Evolutionary conservation across 495 filamentous ascomycete species (phyloP).

Genomic region (Sphaerosporella brunnea): DNA sequence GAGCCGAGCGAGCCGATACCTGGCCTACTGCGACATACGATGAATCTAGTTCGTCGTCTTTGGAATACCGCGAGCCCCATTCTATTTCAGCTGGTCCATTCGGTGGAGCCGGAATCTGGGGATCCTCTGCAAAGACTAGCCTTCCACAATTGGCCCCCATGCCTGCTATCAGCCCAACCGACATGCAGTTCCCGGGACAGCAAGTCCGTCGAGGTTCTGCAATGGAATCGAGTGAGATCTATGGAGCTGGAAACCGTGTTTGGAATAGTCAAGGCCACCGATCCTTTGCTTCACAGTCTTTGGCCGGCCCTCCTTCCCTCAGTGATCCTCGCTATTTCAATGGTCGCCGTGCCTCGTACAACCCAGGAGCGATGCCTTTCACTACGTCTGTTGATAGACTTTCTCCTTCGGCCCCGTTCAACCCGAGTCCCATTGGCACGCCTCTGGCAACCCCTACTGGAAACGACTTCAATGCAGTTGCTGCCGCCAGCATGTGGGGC

Average conservation of each 20-base stretch:
- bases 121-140: conserved; percentile 14
- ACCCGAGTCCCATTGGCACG: conserved; percentile 55
- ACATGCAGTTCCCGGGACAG: conserved; percentile 16
- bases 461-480: conserved; percentile 1
- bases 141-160: conserved; percentile 13
- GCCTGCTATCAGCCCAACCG: conserved; percentile 11
- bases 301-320: conserved; percentile 14
- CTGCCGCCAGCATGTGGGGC: conserved; percentile 4
- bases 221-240: conserved; percentile 19
- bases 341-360: conserved; percentile 26
- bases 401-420: conserved; percentile 16
- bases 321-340: conserved; percentile 26
- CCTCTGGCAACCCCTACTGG: conserved; percentile 9
- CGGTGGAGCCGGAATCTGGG: conserved; percentile 25
- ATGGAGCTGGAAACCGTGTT: conserved; percentile 16
- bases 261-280: conserved; percentile 16
- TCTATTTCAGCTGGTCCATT: conserved; percentile 28
- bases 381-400: conserved; percentile 2
- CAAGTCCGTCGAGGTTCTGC: conserved; percentile 12
- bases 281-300: conserved; percentile 23
- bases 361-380: conserved; percentile 24
- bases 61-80: conserved; percentile 42
- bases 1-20: conserved; percentile 37
- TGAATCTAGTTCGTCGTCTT: conserved; percentile 44
- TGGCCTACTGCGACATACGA: conserved; percentile 50